These are phyloP conservation scores for Acidiella bohemica DNA, from an alignment of 495 filamentous ascomycete species.

Conservation along the genomic window DNA sequence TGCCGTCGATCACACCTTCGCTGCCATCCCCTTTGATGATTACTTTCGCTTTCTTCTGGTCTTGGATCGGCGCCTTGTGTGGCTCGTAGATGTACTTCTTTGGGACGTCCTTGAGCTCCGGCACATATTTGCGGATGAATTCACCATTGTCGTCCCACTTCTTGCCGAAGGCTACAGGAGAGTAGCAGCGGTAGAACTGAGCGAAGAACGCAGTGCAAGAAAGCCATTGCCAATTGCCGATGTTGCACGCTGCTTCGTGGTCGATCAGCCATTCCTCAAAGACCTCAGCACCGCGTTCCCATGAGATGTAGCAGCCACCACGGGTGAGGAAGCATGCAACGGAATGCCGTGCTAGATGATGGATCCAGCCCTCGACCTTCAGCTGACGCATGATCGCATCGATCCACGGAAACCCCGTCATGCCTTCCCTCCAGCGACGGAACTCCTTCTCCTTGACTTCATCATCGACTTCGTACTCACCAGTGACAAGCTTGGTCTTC, in stretches of 20 bases:
- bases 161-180: constrained; percentile 49
- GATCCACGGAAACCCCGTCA: constrained; percentile 60
- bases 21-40: constrained; percentile 39
- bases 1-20: constrained; percentile 22
- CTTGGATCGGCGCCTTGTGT: constrained; percentile 49
- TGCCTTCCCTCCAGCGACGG: constrained; percentile 47
- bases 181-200: constrained; percentile 54
- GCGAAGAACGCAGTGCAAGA: constrained; percentile 54
- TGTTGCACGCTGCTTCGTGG: constrained; percentile 55
- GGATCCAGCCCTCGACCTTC: constrained; percentile 56
- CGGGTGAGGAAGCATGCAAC: constrained; percentile 62
- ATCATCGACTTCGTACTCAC: constrained; percentile 43
- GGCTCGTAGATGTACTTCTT: constrained; percentile 64
- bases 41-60: constrained; percentile 47
- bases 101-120: constrained; percentile 44
- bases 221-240: constrained; percentile 67
- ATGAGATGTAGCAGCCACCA: constrained; percentile 58
- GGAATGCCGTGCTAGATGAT: constrained; percentile 57
- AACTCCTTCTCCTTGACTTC: constrained; percentile 46
- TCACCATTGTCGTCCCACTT: constrained; percentile 52
- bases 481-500: constrained; percentile 31
- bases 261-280: constrained; percentile 62
- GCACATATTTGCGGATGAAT: constrained; percentile 47
- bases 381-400: constrained; percentile 65
- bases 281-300: constrained; percentile 60